phyloP scores from a whole-genome alignment of 257 asterid genomes.

The Echium plantagineum region DNA sequence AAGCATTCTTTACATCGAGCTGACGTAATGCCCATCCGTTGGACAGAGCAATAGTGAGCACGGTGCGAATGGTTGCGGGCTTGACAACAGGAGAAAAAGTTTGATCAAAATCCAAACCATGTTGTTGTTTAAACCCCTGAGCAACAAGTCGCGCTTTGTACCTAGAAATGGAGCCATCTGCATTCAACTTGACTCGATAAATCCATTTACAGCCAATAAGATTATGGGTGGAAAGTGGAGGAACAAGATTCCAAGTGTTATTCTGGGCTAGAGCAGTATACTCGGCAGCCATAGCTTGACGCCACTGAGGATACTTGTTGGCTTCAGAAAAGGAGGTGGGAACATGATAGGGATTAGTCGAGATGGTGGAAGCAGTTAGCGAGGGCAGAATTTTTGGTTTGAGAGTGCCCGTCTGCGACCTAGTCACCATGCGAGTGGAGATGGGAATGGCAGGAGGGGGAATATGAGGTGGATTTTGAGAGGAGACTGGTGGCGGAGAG shows the following conservation, averaged over 20 bases:
- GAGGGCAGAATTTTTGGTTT: no score
- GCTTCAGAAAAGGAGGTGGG: background rate
- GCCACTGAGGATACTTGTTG: background rate
- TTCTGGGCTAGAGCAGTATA: background rate
- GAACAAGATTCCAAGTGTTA: constrained; percentile 3
- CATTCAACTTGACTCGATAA: background rate
- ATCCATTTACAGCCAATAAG: background rate
- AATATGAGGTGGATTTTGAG: no score
- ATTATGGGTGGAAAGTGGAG: background rate
- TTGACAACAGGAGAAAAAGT: background rate
- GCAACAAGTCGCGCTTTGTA: background rate
- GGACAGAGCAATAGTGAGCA: background rate
- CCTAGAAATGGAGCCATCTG: background rate
- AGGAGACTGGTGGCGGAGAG: no score
- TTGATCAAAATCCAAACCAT: background rate
- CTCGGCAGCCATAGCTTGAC: background rate
- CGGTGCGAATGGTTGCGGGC: background rate
- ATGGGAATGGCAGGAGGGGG: no score
- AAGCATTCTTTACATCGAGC: background rate
- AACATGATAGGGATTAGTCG: no score
- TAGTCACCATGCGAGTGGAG: no score
- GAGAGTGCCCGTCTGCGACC: no score
- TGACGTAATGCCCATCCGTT: background rate
- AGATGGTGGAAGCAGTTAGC: no score
- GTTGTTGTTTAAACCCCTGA: background rate